A percentile compares a stretch with the other conserved stretches of the same genome.
Conservation (phyloP, 805 yeast species). For the Candida golubevii region DNA sequence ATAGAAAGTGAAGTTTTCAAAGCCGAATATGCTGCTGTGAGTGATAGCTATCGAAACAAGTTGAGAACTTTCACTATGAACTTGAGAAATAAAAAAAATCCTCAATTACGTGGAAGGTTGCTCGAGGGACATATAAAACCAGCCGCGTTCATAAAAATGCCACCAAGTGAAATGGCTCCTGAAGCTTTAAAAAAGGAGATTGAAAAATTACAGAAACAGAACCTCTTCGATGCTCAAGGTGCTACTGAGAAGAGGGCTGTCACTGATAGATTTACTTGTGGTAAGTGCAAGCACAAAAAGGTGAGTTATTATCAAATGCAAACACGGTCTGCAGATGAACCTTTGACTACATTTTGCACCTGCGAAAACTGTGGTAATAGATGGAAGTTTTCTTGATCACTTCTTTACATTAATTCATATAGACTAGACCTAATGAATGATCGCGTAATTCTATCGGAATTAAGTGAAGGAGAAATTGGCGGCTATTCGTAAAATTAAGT, state of each 20-base stretch:
- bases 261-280: slow-evolving; percentile 95
- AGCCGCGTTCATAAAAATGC: slow-evolving; percentile 65
- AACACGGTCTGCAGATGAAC: slow-evolving; percentile 98
- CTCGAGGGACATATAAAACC: slow-evolving; percentile 65
- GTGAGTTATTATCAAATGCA: slow-evolving; percentile 97
- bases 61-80: slow-evolving; percentile 85
- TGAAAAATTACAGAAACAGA: slow-evolving; percentile 80
- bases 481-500: neutral
- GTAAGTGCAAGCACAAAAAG: slow-evolving; percentile 95
- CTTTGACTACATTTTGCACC: slow-evolving; percentile 95
- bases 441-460: too few species aligned
- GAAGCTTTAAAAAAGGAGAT: slow-evolving; percentile 82
- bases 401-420: too few species aligned
- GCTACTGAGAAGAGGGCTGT: slow-evolving; percentile 94
- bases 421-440: too few species aligned
- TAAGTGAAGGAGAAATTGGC: too few species aligned
- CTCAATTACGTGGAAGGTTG: slow-evolving; percentile 70
- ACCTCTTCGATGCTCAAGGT: slow-evolving; percentile 94
- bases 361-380: slow-evolving; percentile 97
- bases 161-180: slow-evolving; percentile 95
- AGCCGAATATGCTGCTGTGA: slow-evolving; percentile 52
- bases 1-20: slow-evolving; percentile 72
- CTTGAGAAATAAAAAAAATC: slow-evolving; percentile 84
- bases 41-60: slow-evolving; percentile 70
- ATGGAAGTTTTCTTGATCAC: slow-evolving; percentile 82